These are phyloP conservation scores for Pseudozyma flocculosa DNA, from an alignment of 1,284 basidiomycete species.

Conservation along the genomic window DNA sequence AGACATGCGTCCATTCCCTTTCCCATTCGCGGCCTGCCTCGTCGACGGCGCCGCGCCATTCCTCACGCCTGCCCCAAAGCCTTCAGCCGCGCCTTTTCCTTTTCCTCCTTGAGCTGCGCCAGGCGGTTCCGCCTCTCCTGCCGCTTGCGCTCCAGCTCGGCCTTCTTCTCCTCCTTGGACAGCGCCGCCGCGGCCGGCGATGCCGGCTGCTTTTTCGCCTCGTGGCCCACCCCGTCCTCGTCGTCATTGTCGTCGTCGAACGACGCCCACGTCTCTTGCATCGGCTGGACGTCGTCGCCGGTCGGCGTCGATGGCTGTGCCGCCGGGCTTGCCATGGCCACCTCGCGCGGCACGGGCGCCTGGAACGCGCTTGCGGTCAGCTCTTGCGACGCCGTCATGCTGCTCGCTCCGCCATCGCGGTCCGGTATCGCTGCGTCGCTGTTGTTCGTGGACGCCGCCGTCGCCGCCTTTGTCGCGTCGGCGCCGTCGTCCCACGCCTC, in stretches of 20 bases:
- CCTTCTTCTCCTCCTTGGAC: constrained; percentile 48
- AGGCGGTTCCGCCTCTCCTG: constrained; percentile 33
- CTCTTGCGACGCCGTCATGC: constrained; percentile 20
- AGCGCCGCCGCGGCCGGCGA: constrained; percentile 13
- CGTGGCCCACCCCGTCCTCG: neutral
- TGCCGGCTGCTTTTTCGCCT: constrained; percentile 5
- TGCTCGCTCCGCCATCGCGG: neutral
- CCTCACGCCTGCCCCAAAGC: constrained; percentile 5
- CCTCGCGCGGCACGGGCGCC: constrained; percentile 3
- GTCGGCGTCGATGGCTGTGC: neutral
- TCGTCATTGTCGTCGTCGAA: constrained; percentile 27
- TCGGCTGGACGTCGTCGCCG: neutral
- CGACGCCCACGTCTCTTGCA: constrained; percentile 18
- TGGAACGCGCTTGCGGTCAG: constrained; percentile 25
- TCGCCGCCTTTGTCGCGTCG: neutral
- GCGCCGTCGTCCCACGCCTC: constrained; percentile 23
- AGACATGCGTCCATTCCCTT: too few species aligned
- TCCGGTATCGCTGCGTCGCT: too few species aligned
- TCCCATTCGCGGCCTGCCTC: too few species aligned
- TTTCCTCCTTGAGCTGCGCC: constrained; percentile 39
- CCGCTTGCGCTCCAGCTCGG: constrained; percentile 41
- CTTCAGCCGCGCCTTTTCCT: constrained; percentile 25
- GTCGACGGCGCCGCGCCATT: too few species aligned
- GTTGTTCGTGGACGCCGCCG: neutral
- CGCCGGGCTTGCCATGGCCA: constrained; percentile 1